Base-by-base conservation (phyloP, 805 yeast genomes). In the Starmerella powellii region DNA sequence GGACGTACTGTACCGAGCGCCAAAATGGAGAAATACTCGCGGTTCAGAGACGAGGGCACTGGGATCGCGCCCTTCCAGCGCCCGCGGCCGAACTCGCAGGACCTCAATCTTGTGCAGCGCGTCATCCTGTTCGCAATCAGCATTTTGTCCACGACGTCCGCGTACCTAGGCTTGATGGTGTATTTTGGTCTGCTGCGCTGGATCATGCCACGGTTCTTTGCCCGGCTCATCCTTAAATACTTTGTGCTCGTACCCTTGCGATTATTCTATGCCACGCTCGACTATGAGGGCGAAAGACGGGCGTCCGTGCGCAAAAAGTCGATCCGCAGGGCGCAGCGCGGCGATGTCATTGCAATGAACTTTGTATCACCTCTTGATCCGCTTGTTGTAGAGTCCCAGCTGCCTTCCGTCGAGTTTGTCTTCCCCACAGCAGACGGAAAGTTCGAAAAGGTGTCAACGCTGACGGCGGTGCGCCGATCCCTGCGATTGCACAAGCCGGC, bases 11-110 rank as follows among this genome's bases (percentile, higher is more conserved):
- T n/a, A n/a, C 35, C 26, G 26, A 8, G 26, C 6, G 10, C 26
- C 6, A 23, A 23, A 23, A 80, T 86, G 95, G 94, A 82, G 63
- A 79, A 81, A 62, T 86, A 74, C 62, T 76, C 91, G 19, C 71
- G 71, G 47, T 86, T 80, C 77, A 70, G 95, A 56, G 95, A 86
- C 56, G 80, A 77, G 53, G 87, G 88, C 3, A 86, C 95, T 1
- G 95, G 95, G 15, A 80, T 86, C 17, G 78, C 93, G 0, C 95
- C 95, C 3, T 86, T 85, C 51, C 67, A 78, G 63, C 86, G 88
- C 11, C 44, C 47, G 15, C 46, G 43, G 29, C 26, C 42, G 42
- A 17, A 46, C 51, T 17, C 42, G 20, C 20, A 35, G 13, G 26
- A 28, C 15, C 29, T 29, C 32, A 26, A 29, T 23, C 19, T 32